phyloP scores from a whole-genome alignment of 805 yeast species.

The Starmerella geochares region DNA sequence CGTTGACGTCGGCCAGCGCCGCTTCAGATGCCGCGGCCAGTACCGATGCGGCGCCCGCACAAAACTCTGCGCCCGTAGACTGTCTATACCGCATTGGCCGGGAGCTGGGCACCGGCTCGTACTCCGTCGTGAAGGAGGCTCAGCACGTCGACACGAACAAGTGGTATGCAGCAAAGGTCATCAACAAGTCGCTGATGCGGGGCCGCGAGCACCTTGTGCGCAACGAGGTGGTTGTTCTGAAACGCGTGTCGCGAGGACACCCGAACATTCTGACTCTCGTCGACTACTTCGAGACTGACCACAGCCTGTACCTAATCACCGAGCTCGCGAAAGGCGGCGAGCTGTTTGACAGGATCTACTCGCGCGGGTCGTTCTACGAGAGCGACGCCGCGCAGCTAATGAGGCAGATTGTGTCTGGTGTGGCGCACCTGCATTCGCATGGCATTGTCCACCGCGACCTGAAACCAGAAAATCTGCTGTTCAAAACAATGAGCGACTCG shows the following conservation, averaged over 20 bases:
- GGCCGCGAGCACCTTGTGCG: constrained; percentile 49
- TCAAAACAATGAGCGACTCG: constrained; percentile 35
- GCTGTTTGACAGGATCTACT: constrained; percentile 49
- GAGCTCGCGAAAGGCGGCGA: constrained; percentile 63
- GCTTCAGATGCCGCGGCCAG: neutral
- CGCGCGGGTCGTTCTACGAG: constrained; percentile 40
- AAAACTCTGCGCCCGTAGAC: constrained; percentile 13
- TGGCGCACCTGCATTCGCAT: constrained; percentile 48
- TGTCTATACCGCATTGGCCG: constrained; percentile 28
- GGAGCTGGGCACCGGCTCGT: constrained; percentile 37
- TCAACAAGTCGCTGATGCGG: constrained; percentile 40
- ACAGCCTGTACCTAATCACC: constrained; percentile 46
- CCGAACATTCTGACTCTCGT: constrained; percentile 49
- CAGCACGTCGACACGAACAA: constrained; percentile 34
- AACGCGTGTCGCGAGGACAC: constrained; percentile 42
- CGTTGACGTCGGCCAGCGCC: neutral
- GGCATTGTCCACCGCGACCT: constrained; percentile 61
- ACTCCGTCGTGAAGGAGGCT: constrained; percentile 38
- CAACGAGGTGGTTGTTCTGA: constrained; percentile 51
- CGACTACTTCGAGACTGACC: constrained; percentile 61
- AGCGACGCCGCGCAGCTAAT: constrained; percentile 43
- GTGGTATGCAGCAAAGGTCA: constrained; percentile 47
- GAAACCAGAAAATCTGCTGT: constrained; percentile 61
- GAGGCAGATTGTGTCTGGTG: constrained; percentile 43
- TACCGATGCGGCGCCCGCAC: neutral